A percentile compares a stretch with the other conserved stretches of the same genome.
These are phyloP conservation scores for Rhodotorula babjevae DNA, from an alignment of 768 basidiomycete genomes.

Conservation along the genomic window DNA sequence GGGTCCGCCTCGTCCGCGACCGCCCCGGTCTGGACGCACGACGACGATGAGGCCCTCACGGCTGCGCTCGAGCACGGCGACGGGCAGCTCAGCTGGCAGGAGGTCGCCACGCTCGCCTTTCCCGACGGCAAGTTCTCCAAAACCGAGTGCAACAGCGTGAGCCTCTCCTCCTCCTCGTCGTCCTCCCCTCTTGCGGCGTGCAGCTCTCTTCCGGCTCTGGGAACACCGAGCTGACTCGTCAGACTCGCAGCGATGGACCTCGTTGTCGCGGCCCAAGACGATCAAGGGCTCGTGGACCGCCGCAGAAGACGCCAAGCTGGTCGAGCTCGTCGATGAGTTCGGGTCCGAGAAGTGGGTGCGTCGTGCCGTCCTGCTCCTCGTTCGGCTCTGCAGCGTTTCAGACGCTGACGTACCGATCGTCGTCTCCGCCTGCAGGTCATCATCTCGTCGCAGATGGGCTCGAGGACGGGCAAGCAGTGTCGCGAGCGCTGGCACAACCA, in stretches of 20 bases:
- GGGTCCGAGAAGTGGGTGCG: slow-evolving; percentile 43
- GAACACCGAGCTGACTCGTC: not conserved
- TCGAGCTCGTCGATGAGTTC: slow-evolving; percentile 26
- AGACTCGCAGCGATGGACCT: slow-evolving; percentile 31
- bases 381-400: not conserved
- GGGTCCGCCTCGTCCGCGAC: no score
- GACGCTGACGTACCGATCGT: not conserved
- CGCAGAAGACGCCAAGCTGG: slow-evolving; percentile 33
- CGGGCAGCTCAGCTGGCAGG: slow-evolving; percentile 25
- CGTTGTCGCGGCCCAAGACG: slow-evolving; percentile 28
- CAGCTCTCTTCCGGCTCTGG: not conserved
- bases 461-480: slow-evolving; percentile 43
- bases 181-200: not conserved
- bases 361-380: not conserved
- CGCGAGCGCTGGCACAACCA: slow-evolving; percentile 45
- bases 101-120: slow-evolving; percentile 31
- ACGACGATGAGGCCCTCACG: slow-evolving; percentile 21
- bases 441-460: slow-evolving; percentile 36
- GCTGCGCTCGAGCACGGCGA: slow-evolving; percentile 17
- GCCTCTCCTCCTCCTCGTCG: not conserved
- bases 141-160: slow-evolving; percentile 26
- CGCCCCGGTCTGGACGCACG: no score
- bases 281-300: slow-evolving; percentile 40
- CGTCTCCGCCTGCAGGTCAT: slow-evolving; percentile 12
- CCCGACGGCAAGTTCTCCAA: slow-evolving; percentile 31